These are phyloP conservation scores for Pestalotiopsis sp. DNA, from an alignment of 2,329 filamentous ascomycete genomes.

Conservation along the genomic window DNA sequence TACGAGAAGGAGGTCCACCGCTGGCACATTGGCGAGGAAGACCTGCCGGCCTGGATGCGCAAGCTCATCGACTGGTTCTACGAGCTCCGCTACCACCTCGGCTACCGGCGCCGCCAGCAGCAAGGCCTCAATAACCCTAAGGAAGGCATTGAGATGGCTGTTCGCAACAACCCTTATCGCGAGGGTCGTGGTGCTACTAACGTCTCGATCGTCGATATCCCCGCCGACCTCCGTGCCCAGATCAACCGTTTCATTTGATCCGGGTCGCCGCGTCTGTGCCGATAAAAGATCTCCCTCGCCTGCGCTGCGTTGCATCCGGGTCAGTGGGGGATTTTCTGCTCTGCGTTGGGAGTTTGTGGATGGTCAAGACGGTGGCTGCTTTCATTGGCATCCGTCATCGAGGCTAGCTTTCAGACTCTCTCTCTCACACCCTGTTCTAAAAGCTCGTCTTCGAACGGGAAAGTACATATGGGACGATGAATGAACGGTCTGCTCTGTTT, in stretches of 20 bases:
- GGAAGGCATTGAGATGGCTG: slow-evolving; percentile 30
- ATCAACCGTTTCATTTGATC: background rate
- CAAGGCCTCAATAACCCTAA: slow-evolving; percentile 21
- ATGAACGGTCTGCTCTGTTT: no score
- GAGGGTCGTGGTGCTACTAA: slow-evolving; percentile 18
- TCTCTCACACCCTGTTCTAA: no score
- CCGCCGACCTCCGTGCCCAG: slow-evolving; percentile 2
- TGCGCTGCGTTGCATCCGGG: no score
- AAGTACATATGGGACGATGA: no score
- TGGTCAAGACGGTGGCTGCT: no score
- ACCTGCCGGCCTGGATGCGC: slow-evolving; percentile 60
- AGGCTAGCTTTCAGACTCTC: no score
- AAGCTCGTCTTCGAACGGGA: no score
- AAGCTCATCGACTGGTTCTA: slow-evolving; percentile 32
- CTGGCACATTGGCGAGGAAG: slow-evolving; percentile 51
- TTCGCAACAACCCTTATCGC: slow-evolving; percentile 19
- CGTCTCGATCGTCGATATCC: background rate
- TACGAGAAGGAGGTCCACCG: slow-evolving; percentile 58
- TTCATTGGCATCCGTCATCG: no score
- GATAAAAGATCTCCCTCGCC: no score
- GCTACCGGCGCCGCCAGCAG: slow-evolving; percentile 10
- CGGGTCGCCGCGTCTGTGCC: background rate
- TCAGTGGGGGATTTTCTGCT: no score
- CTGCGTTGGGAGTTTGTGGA: no score
- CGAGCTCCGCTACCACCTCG: no score